Percentiles rank a stretch among this genome's conserved stretches.
Conservation (phyloP, 164 flowering plant genomes). For the Platanus orientalis region DNA sequence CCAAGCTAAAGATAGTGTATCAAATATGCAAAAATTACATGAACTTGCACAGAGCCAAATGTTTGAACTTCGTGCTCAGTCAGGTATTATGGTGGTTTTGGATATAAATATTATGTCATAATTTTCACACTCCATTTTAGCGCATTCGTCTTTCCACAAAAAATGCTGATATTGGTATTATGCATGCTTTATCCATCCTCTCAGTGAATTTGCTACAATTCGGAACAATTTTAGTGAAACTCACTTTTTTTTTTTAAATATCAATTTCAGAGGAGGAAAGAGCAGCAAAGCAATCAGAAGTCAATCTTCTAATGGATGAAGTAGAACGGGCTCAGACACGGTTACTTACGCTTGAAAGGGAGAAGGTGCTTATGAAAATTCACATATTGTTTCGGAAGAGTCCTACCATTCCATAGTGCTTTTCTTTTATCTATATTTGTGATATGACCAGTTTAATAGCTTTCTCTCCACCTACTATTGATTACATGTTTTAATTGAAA, state of each 20-base stretch:
- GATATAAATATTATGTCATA: not conserved
- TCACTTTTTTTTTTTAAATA: conserved; percentile 4
- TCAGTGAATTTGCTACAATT: conserved; percentile 4
- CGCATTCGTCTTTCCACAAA: not conserved
- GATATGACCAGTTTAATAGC: not conserved
- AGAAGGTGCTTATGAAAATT: conserved; percentile 56
- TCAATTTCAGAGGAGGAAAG: conserved; percentile 78
- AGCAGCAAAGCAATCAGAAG: conserved; percentile 93
- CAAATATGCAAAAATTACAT: conserved; percentile 89
- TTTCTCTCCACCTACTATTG: not conserved
- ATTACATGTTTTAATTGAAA: no score
- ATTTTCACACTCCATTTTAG: not conserved
- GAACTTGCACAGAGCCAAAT: conserved; percentile 95
- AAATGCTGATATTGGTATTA: not conserved
- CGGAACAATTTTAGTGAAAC: not conserved
- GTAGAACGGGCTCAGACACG: conserved; percentile 94
- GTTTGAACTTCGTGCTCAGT: conserved; percentile 92
- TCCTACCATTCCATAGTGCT: not conserved
- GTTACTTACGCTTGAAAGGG: conserved; percentile 88
- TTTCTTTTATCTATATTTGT: not conserved
- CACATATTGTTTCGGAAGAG: not conserved
- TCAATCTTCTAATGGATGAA: conserved; percentile 93
- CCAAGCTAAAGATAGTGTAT: conserved; percentile 89
- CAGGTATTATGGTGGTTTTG: conserved; percentile 47
- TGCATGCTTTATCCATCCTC: not conserved